Percentiles rank a stretch among this genome's conserved stretches.
Evolutionary conservation across 257 asterid species (phyloP).

Genomic region (Echites panduratus): DNA sequence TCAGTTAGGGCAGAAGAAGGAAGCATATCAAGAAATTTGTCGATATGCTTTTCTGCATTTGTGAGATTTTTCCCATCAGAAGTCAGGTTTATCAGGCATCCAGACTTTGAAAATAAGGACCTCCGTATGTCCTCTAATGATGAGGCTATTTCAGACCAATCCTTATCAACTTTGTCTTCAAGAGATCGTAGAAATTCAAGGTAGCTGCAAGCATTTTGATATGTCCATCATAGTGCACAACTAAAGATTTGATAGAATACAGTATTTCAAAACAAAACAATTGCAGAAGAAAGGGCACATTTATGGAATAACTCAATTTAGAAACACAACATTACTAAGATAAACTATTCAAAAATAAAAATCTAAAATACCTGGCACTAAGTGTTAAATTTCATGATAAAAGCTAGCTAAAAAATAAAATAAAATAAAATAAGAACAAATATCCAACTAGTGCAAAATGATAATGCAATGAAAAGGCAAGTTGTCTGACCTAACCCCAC

Average conservation of each 20-base stretch:
- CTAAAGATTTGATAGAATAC: too few relatives aligned
- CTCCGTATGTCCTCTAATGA: slow-evolving; percentile 90
- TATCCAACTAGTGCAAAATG: not conserved
- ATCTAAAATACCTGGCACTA: not conserved
- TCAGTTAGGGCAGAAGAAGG: slow-evolving; percentile 53
- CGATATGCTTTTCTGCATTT: slow-evolving; percentile 55
- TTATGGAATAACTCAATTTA: not conserved
- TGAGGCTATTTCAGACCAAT: slow-evolving; percentile 76
- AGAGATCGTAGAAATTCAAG: slow-evolving; percentile 76
- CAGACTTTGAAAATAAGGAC: slow-evolving; percentile 64
- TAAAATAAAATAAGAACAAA: too few relatives aligned
- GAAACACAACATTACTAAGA: not conserved
- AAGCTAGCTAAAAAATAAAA: too few relatives aligned
- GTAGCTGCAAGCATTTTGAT: slow-evolving; percentile 72
- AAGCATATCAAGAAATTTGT: slow-evolving; percentile 84
- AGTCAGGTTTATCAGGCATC: slow-evolving; percentile 82
- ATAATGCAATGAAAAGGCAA: not conserved
- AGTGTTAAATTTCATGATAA: not conserved
- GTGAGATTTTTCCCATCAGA: slow-evolving; percentile 75
- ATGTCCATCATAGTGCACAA: too few relatives aligned
- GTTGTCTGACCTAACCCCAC: slow-evolving; percentile 75
- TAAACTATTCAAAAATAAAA: not conserved
- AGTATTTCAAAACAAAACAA: not conserved
- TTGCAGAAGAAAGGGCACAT: not conserved
- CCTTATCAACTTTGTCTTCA: slow-evolving; percentile 70